phyloP scores from a whole-genome alignment of 768 basidiomycete species.

The Rhodotorula paludigena region DNA sequence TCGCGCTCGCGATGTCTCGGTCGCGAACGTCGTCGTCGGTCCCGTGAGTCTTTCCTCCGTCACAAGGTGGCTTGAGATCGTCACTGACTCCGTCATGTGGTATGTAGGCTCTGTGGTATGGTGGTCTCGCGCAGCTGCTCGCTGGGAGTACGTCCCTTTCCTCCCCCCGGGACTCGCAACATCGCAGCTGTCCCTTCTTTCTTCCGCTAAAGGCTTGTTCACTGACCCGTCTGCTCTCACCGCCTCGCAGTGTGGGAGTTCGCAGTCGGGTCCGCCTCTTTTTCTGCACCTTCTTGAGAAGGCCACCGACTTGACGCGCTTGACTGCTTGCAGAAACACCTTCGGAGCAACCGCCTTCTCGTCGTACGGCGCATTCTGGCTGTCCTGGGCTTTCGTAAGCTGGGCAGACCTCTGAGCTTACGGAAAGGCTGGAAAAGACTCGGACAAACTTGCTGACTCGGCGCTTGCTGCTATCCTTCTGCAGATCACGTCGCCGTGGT shows the following conservation, averaged over 20 bases:
- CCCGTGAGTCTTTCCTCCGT: slow-evolving; percentile 13
- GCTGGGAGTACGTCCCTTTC: slow-evolving; percentile 35
- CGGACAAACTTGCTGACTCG: too few relatives aligned
- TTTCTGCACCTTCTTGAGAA: too few relatives aligned
- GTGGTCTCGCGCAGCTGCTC: slow-evolving; percentile 40
- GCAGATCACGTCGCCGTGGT: slow-evolving; percentile 62
- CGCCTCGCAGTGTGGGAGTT: slow-evolving; percentile 45
- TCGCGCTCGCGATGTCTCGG: slow-evolving; percentile 37
- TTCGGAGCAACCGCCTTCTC: slow-evolving; percentile 39
- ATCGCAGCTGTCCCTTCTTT: too few relatives aligned
- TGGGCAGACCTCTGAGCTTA: too few relatives aligned
- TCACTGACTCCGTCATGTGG: background rate
- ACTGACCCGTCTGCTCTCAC: background rate
- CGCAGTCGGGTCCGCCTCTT: slow-evolving; percentile 36
- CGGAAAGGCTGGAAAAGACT: too few relatives aligned
- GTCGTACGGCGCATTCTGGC: slow-evolving; percentile 82
- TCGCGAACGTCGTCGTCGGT: slow-evolving; percentile 36
- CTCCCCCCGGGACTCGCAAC: background rate
- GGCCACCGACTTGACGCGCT: background rate
- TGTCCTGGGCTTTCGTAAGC: slow-evolving; percentile 51
- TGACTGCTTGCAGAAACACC: slow-evolving; percentile 45
- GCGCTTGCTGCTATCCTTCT: too few relatives aligned
- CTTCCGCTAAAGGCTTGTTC: too few relatives aligned
- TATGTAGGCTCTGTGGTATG: background rate
- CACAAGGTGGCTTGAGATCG: background rate